Evolutionary conservation across 192 early-diverging fungal genomes (phyloP), one percentile per base, ranked within the genome.

Genomic region (Backusella liffmaniae): DNA sequence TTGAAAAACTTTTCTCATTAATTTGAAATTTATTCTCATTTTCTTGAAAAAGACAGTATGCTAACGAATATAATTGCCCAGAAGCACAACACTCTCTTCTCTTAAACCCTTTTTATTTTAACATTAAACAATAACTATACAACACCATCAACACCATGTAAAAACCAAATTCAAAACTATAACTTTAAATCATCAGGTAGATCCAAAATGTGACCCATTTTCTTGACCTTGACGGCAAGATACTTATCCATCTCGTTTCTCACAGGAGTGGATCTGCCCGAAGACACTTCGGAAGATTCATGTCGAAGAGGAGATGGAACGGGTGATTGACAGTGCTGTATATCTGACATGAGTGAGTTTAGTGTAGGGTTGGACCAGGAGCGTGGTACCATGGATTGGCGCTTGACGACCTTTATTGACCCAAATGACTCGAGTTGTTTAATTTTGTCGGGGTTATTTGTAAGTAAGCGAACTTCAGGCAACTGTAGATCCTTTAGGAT

Each of bases 391-490:
- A 99, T 99, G 5, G 93, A 90, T 21, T 94, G 88, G 35, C 95
- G 92, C 79, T 95, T 93, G 9, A 90, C 87, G 6, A 99, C 88
- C 53, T 90, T 88, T 44, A 98, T 87, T 7, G 82, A 76, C 7
- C 91, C 91, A 73, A 88, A 88, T 13, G 83, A 84, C 37, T 90
- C 84, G 7, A 99, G 69, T 77, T 93, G 90, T 69, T 92, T 79
- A 73, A 98, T 94, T 86, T 99, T 99, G 81, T 97, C 94, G 0
- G 95, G 93, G 78, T 99, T 99, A 80, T 99, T 99, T 21, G 97
- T 99, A 68, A 99, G 83, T 72, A 99, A 82, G 0, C 94, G 90
- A 59, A 98, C 82, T 53, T 85, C 76, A n/a, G 80, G 35, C 51
- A 96, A 76, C 42, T 78, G 77, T 53, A 99, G 83, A 76, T 99